Evolutionary conservation across 129 eudicot genomes (phyloP).

Genomic region (Centrapalus pauciflorus): DNA sequence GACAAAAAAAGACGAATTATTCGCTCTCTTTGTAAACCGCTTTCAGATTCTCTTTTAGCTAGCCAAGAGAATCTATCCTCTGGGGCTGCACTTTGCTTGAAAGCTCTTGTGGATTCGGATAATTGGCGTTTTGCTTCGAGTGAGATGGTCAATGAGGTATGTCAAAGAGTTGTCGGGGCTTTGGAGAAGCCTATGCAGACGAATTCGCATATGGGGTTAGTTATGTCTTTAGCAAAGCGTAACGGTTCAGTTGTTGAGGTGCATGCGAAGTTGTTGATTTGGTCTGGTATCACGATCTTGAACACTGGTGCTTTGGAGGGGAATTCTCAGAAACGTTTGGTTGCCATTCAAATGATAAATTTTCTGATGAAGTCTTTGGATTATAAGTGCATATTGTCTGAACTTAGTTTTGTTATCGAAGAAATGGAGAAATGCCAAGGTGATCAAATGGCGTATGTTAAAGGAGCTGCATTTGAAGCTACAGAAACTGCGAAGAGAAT

Average conservation of each 20-base stretch:
- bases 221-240: constrained; percentile 70
- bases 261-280: constrained; percentile 60
- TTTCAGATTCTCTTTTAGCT: constrained; percentile 69
- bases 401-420: constrained; percentile 50
- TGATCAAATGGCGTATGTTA: constrained; percentile 73
- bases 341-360: constrained; percentile 79
- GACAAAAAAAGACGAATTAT: constrained; percentile 56
- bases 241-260: constrained; percentile 66
- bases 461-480: constrained; percentile 84
- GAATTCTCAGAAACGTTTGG: constrained; percentile 61
- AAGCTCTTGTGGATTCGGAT: constrained; percentile 81
- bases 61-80: constrained; percentile 66
- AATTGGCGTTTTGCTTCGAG: constrained; percentile 84
- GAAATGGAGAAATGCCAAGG: constrained; percentile 76
- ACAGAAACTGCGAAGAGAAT: constrained; percentile 63
- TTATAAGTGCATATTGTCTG: constrained; percentile 59
- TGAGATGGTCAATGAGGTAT: constrained; percentile 72
- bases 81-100: constrained; percentile 83
- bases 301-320: constrained; percentile 44
- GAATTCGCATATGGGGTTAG: constrained; percentile 76
- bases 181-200: constrained; percentile 54
- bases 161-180: constrained; percentile 74
- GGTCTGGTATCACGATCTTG: constrained; percentile 51
- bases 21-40: constrained; percentile 76
- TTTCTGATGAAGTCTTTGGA: constrained; percentile 78